Percentiles rank a stretch among this genome's conserved stretches.
These are phyloP conservation scores for Mariannaea sp. DNA, from an alignment of 2,329 filamentous ascomycete species.

Conservation along the genomic window DNA sequence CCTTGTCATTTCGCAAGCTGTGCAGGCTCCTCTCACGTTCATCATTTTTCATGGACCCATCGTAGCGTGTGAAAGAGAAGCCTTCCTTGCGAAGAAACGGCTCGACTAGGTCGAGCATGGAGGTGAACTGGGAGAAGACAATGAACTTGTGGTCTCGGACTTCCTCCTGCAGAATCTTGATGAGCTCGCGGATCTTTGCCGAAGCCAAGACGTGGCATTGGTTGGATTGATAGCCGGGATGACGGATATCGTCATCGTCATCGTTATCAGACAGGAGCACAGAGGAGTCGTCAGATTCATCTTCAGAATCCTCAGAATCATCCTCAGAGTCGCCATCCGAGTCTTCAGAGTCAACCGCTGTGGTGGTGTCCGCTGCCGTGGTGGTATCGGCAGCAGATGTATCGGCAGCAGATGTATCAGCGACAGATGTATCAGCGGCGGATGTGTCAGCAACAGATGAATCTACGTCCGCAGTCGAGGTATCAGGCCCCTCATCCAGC, in stretches of 20 bases:
- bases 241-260: constrained; percentile 47
- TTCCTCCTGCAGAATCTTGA: constrained; percentile 80
- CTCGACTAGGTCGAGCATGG: constrained; percentile 95
- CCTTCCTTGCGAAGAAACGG: constrained; percentile 80
- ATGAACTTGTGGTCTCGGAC: constrained; percentile 90
- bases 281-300: constrained; percentile 29
- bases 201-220: constrained; percentile 65
- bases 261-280: constrained; percentile 43
- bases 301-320: constrained; percentile 43
- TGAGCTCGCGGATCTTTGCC: constrained; percentile 88
- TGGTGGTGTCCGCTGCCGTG: constrained; percentile 14
- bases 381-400: constrained; percentile 18
- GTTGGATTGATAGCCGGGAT: constrained; percentile 33
- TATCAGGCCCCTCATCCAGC: constrained; percentile 36
- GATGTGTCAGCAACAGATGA: constrained; percentile 11
- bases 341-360: constrained; percentile 16
- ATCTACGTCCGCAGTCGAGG: constrained; percentile 22
- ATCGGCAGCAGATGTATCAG: constrained; percentile 20
- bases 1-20: constrained; percentile 73
- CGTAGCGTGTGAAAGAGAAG: constrained; percentile 85
- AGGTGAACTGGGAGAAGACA: constrained; percentile 97
- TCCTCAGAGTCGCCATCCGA: constrained; percentile 26
- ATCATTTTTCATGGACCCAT: constrained; percentile 94
- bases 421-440: constrained; percentile 13
- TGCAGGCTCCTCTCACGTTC: constrained; percentile 84